Evolutionary conservation across 2,329 filamentous ascomycete species (phyloP).

Genomic region (Penicillium sp.): DNA sequence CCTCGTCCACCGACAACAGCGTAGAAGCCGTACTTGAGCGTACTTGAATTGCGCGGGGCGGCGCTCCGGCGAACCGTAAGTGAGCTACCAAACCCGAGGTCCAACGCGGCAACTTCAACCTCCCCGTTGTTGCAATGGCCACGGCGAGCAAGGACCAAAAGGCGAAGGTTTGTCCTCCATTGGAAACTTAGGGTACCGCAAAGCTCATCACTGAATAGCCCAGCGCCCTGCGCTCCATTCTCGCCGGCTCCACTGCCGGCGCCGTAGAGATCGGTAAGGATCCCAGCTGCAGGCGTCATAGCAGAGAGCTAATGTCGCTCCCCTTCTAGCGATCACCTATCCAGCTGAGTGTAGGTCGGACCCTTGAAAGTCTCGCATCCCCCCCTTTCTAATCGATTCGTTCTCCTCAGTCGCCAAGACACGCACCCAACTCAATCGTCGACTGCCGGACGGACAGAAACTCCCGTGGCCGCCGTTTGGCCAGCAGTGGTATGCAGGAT

Average conservation of each 20-base stretch:
- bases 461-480: slow-evolving; percentile 94
- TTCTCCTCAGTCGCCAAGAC: slow-evolving; percentile 80
- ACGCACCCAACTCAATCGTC: slow-evolving; percentile 84
- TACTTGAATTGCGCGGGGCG: slow-evolving; percentile 14
- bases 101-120: slow-evolving; percentile 9
- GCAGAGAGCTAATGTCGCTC: slow-evolving; percentile 26
- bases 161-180: slow-evolving; percentile 34
- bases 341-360: slow-evolving; percentile 75
- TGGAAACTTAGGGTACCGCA: no score
- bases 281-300: slow-evolving; percentile 3
- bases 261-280: slow-evolving; percentile 82
- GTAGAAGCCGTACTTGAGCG: neutral
- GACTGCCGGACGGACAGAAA: slow-evolving; percentile 76
- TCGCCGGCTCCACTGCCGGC: slow-evolving; percentile 90
- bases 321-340: slow-evolving; percentile 72
- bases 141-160: slow-evolving; percentile 36
- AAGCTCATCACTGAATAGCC: slow-evolving; percentile 54
- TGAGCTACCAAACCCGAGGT: slow-evolving; percentile 20
- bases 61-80: slow-evolving; percentile 21
- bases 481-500: slow-evolving; percentile 93
- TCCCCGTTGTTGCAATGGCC: slow-evolving; percentile 28
- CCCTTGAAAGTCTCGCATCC: neutral
- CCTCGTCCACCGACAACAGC: no score
- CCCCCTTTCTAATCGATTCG: slow-evolving; percentile 9
- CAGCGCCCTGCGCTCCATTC: slow-evolving; percentile 79